A percentile compares a stretch with the other conserved stretches of the same genome.
Evolutionary conservation across 1,284 basidiomycete genomes (phyloP).

Genomic region (Ustilago cynodontis): DNA sequence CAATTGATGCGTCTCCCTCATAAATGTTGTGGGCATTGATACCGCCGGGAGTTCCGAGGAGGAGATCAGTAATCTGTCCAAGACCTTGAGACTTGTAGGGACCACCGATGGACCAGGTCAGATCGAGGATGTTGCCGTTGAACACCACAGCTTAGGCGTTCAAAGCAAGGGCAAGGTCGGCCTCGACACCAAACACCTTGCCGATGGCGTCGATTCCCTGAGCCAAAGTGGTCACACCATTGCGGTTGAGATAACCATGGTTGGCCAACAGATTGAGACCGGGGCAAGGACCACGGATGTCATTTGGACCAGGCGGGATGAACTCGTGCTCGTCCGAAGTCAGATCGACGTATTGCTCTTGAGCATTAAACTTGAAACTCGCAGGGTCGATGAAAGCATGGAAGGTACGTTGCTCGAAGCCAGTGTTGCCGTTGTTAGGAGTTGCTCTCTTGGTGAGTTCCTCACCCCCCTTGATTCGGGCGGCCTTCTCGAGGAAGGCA

Average conservation of each 20-base stretch:
- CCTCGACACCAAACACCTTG: constrained; percentile 51
- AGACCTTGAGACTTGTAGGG: constrained; percentile 38
- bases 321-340: constrained; percentile 58
- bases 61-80: constrained; percentile 42
- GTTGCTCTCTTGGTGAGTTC: constrained; percentile 21
- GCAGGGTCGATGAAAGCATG: constrained; percentile 49
- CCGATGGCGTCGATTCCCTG: constrained; percentile 56
- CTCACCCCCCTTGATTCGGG: constrained; percentile 39
- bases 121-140: constrained; percentile 59
- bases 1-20: constrained; percentile 56
- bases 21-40: constrained; percentile 60
- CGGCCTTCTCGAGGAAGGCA: constrained; percentile 42
- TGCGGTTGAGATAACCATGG: constrained; percentile 57
- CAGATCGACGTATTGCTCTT: constrained; percentile 51
- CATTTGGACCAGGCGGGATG: constrained; percentile 49
- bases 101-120: constrained; percentile 58
- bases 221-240: constrained; percentile 48
- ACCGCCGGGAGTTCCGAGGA: constrained; percentile 48
- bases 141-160: constrained; percentile 58
- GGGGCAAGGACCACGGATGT: constrained; percentile 60
- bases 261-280: constrained; percentile 58
- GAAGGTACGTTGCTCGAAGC: constrained; percentile 38
- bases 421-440: constrained; percentile 9
- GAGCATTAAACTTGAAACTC: constrained; percentile 51
- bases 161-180: constrained; percentile 47